A percentile compares a stretch with the other conserved stretches of the same genome.
Evolutionary conservation across 768 basidiomycete species (phyloP).

Genomic region (Leccinum obscurum): DNA sequence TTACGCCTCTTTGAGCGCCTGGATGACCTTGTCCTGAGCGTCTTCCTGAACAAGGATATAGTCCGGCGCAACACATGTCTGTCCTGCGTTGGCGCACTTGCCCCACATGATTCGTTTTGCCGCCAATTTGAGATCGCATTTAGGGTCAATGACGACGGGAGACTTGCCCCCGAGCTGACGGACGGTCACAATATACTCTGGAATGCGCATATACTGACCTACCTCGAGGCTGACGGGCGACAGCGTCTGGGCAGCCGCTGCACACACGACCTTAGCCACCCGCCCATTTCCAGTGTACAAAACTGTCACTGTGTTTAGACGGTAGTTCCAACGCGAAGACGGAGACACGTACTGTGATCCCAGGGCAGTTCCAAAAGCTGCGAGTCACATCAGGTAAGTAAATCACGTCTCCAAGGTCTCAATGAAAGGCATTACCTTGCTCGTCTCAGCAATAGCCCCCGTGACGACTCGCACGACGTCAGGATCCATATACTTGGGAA

Average conservation of each 20-base stretch:
- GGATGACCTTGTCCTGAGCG: constrained; percentile 40
- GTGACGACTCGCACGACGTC: constrained; percentile 67
- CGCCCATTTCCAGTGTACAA: constrained; percentile 61
- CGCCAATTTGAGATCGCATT: constrained; percentile 60
- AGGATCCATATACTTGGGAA: constrained; percentile 75
- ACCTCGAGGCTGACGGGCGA: constrained; percentile 67
- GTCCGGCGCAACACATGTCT: constrained; percentile 70
- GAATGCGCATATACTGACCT: constrained; percentile 7
- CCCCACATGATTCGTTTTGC: constrained; percentile 80
- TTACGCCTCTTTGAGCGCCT: constrained; percentile 44
- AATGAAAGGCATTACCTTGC: constrained; percentile 38
- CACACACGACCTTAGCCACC: constrained; percentile 65
- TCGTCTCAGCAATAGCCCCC: constrained; percentile 65
- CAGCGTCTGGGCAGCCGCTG: constrained; percentile 75
- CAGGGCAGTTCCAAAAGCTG: constrained; percentile 76
- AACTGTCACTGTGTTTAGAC: constrained; percentile 18
- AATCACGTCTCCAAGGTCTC: background rate
- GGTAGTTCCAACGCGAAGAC: background rate
- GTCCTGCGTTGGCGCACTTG: constrained; percentile 71
- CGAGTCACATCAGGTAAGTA: background rate
- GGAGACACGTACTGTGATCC: constrained; percentile 46
- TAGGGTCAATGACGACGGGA: constrained; percentile 75
- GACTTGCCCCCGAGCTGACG: constrained; percentile 68
- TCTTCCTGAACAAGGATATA: constrained; percentile 48
- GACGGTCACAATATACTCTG: background rate